A percentile compares a stretch with the other conserved stretches of the same genome.
These are phyloP conservation scores for Laetiporus sulphureus DNA, from an alignment of 1,284 basidiomycete species.

Conservation along the genomic window DNA sequence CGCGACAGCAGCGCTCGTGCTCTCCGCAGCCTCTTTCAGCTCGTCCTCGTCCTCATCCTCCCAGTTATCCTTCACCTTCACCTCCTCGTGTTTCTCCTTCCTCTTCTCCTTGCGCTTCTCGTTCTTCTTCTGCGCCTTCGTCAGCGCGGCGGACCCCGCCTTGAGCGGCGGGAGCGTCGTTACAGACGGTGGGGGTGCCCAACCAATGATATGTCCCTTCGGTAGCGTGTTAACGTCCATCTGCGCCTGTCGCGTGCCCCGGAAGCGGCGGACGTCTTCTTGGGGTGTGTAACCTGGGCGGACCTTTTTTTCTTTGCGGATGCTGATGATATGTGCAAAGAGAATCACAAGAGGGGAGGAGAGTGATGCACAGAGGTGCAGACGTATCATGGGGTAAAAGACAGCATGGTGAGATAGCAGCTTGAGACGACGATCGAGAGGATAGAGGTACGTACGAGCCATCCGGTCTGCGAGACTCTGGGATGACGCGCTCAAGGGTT, in stretches of 20 bases:
- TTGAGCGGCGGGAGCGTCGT: conserved; percentile 11
- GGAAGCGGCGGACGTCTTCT: conserved; percentile 85
- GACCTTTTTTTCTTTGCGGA: conserved; percentile 87
- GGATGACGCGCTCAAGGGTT: conserved; percentile 84
- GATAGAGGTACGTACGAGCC: conserved; percentile 79
- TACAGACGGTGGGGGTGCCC: conserved; percentile 53
- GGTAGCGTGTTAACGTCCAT: conserved; percentile 57
- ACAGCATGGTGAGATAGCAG: too few species aligned
- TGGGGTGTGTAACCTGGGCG: conserved; percentile 92
- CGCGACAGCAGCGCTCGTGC: conserved; percentile 9
- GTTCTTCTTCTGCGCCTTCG: conserved; percentile 73
- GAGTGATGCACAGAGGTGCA: neutral
- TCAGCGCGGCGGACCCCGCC: conserved; percentile 23
- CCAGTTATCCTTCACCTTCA: conserved; percentile 63
- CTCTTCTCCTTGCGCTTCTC: conserved; percentile 68
- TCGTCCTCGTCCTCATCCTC: conserved; percentile 66
- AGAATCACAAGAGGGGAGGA: neutral
- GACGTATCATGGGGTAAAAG: too few species aligned
- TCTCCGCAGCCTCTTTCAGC: conserved; percentile 14
- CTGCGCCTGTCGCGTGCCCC: conserved; percentile 67
- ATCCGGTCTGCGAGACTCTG: conserved; percentile 77
- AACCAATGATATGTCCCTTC: conserved; percentile 75
- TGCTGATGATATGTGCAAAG: conserved; percentile 36
- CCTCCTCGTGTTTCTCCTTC: conserved; percentile 42
- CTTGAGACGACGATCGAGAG: too few species aligned